These are phyloP conservation scores for Phytophthora sojae DNA, from an alignment of 352 stramenopile species.

Conservation along the genomic window DNA sequence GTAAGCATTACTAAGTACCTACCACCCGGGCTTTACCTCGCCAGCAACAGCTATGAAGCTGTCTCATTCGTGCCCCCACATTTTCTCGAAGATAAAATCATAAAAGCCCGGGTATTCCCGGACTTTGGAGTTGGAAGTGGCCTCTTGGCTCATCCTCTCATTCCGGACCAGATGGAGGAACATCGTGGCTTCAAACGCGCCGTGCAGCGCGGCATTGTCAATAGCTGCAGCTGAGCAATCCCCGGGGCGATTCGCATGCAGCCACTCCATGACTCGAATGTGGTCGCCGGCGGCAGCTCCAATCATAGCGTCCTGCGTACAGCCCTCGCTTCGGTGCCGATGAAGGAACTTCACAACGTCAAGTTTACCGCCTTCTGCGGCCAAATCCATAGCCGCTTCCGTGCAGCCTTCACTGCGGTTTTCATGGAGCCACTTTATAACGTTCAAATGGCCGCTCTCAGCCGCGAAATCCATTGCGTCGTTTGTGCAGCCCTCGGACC, in stretches of 20 bases:
- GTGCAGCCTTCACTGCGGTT: slow-evolving; percentile 10
- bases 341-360: neutral
- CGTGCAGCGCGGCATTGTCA: neutral
- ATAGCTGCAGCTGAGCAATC: neutral
- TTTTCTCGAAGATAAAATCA: neutral
- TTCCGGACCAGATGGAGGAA: neutral
- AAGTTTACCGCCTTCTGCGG: neutral
- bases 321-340: neutral
- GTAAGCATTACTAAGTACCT: too few species aligned
- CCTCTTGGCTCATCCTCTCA: neutral
- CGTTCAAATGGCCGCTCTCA: slow-evolving; percentile 1
- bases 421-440: slow-evolving; percentile 9
- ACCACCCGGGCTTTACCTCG: too few species aligned
- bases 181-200: neutral
- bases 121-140: neutral
- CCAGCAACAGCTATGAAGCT: too few species aligned
- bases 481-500: neutral
- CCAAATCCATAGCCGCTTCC: neutral
- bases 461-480: slow-evolving; percentile 14
- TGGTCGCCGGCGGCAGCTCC: neutral
- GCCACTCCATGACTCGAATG: neutral
- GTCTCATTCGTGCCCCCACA: too few species aligned
- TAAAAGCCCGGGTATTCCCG: neutral
- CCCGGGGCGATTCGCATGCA: neutral
- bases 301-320: neutral